Conservation (phyloP, 2,329 filamentous ascomycete species). For the Ascochyta rabiei region DNA sequence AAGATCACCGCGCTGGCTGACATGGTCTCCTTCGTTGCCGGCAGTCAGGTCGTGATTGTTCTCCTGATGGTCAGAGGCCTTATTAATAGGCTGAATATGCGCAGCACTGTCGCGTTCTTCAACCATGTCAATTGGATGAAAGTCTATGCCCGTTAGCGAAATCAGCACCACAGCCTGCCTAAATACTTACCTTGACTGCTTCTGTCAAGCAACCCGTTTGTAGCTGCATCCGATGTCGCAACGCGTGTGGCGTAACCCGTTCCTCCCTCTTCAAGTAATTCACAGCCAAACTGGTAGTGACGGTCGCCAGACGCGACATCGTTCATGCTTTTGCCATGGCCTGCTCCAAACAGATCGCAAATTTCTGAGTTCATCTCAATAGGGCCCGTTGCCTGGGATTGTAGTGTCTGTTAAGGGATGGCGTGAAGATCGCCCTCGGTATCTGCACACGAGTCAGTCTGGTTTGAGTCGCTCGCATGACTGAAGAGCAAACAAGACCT, state of each 20-base stretch:
- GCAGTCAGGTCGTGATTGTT: conserved; percentile 10
- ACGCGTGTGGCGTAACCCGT: conserved; percentile 10
- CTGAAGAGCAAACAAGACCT: background rate
- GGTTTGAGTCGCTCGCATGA: background rate
- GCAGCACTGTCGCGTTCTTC: conserved; percentile 14
- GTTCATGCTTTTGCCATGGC: background rate
- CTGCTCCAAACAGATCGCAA: background rate
- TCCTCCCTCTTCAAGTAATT: conserved; percentile 13
- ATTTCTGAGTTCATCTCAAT: too few species aligned
- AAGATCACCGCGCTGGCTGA: background rate
- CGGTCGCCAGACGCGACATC: background rate
- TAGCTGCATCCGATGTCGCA: conserved; percentile 12
- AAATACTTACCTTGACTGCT: conserved; percentile 21
- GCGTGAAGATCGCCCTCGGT: background rate
- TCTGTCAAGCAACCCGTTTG: conserved; percentile 15
- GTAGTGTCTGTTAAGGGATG: too few species aligned
- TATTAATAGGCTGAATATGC: conserved; percentile 15
- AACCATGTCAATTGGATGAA: conserved; percentile 12
- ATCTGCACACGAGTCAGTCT: background rate
- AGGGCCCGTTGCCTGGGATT: too few species aligned
- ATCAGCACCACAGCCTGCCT: conserved; percentile 11
- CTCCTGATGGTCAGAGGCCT: conserved; percentile 6
- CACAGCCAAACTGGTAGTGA: conserved; percentile 13
- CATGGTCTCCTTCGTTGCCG: conserved; percentile 9
- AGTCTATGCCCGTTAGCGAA: conserved; percentile 12